These are phyloP conservation scores for Nothophoma quercina DNA, from an alignment of 2,329 filamentous ascomycete genomes.

Conservation along the genomic window DNA sequence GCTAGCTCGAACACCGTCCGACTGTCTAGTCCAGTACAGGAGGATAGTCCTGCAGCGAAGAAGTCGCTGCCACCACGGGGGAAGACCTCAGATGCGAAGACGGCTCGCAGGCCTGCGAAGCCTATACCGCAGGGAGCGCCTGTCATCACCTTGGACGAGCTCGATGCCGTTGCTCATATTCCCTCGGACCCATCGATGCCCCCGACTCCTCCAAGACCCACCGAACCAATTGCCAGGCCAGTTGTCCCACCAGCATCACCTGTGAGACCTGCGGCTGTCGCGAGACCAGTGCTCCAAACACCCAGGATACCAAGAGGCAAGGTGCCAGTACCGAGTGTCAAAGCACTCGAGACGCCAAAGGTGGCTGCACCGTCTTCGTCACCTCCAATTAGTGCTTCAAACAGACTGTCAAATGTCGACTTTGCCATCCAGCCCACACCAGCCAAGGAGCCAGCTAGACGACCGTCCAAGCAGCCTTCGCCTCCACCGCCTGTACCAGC, in stretches of 20 bases:
- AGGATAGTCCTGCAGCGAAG: conserved; percentile 19
- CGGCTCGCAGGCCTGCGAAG: conserved; percentile 21
- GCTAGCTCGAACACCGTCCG: conserved; percentile 9
- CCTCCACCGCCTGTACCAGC: conserved; percentile 22
- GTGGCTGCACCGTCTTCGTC: conserved; percentile 41
- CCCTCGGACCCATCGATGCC: conserved; percentile 37
- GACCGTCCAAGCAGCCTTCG: not conserved
- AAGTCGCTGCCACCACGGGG: conserved; percentile 31
- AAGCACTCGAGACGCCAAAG: conserved; percentile 32
- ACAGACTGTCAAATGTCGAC: conserved; percentile 47
- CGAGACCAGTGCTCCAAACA: conserved; percentile 16
- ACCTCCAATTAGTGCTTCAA: conserved; percentile 47
- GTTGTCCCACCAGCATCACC: conserved; percentile 8
- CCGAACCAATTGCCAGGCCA: not conserved
- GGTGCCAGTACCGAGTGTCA: conserved; percentile 34
- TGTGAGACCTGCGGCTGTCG: not conserved
- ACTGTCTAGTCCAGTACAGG: conserved; percentile 26
- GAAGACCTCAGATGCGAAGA: conserved; percentile 34
- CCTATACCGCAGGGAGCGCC: conserved; percentile 36
- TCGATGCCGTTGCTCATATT: conserved; percentile 25
- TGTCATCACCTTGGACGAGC: conserved; percentile 48
- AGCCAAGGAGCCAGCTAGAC: not conserved
- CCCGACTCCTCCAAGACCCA: conserved; percentile 24
- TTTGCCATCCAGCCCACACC: conserved; percentile 29
- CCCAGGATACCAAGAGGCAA: conserved; percentile 37